A percentile compares a stretch with the other conserved stretches of the same genome.
Evolutionary conservation across 495 filamentous ascomycete genomes (phyloP).

Genomic region (Xylaria telfairii): DNA sequence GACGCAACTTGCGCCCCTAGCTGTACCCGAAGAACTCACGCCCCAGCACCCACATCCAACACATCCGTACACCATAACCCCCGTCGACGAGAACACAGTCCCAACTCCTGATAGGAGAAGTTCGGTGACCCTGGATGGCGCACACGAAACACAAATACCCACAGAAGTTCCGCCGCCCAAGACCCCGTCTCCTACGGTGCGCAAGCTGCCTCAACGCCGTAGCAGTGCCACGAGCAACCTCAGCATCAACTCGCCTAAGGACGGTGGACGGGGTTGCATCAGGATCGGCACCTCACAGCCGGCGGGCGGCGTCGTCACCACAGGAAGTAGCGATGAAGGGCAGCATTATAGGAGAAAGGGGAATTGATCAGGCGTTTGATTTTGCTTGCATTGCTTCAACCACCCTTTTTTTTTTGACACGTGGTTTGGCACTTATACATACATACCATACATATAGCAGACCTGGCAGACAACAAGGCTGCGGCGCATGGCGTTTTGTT

Average conservation of each 20-base stretch:
- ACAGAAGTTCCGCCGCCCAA: constrained; percentile 11
- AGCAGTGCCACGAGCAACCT: constrained; percentile 34
- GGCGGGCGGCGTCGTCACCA: constrained; percentile 22
- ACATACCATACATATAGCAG: background rate
- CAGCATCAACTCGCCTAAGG: constrained; percentile 36
- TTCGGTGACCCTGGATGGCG: constrained; percentile 10
- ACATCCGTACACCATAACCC: constrained; percentile 27
- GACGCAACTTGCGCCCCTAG: constrained; percentile 15
- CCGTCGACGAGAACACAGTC: constrained; percentile 27
- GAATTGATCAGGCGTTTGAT: background rate
- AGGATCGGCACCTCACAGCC: constrained; percentile 42
- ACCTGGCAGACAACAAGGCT: background rate
- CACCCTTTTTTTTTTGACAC: background rate
- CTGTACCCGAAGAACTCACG: constrained; percentile 11
- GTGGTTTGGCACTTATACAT: background rate
- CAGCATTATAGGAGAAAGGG: background rate
- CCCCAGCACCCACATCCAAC: constrained; percentile 13
- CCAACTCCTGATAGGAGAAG: constrained; percentile 19
- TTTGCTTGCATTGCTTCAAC: background rate
- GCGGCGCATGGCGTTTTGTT: constrained; percentile 1
- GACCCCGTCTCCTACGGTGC: constrained; percentile 30
- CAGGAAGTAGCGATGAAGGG: constrained; percentile 37
- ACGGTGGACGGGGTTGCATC: constrained; percentile 41
- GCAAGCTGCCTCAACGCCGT: constrained; percentile 26
- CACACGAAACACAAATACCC: background rate